Base-by-base conservation (phyloP, 768 basidiomycete genomes). In the Suillus cothurnatus region DNA sequence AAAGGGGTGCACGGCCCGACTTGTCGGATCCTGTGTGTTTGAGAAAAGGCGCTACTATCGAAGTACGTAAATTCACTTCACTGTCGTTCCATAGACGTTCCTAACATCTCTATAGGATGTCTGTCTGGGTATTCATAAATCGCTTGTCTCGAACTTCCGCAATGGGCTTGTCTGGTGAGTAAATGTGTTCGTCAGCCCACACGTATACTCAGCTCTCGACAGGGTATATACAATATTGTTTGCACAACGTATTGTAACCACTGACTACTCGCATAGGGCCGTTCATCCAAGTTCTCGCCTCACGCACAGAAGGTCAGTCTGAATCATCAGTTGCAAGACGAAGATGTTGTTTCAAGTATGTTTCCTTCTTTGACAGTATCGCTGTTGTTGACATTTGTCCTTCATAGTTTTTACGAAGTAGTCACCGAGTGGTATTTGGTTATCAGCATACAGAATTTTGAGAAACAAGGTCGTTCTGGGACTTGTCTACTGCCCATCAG, bases 251-350 rank as follows among this genome's bases (percentile, higher is more conserved):
- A 23, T 26, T 36, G 31, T 39, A 49, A 61, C 34, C 52, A 43
- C 47, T 53, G 19, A 67, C 68, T 19, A 53, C 5, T 36, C n/a
- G 28, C 41, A 45, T 69, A 93, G 95, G 95, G 95, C 2, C 94
- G 93, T 76, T 96, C 94, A 32, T 95, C 93, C 72, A 96, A 95
- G 77, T 97, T 97, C 77, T 82, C 88, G 49, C 95, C 95, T 5
- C 93, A 97, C 71, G 94, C 95, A 3, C 95, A 97, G 77, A 97
- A 97, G 76, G 94, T 97, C 67, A 93, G 94, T 63, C 79, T 96
- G 68, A 79, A 79, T 31, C 95, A 96, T 80, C 85, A 87, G 65
- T 91, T 97, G 21, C 88, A 89, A 69, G 93, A 95, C 69, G 93
- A 94, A 73, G 93, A 94, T 74, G 92, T 95, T 14, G 92, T 94